phyloP scores from a whole-genome alignment of 208 protist species.

The Plasmodiophora brassicae region DNA sequence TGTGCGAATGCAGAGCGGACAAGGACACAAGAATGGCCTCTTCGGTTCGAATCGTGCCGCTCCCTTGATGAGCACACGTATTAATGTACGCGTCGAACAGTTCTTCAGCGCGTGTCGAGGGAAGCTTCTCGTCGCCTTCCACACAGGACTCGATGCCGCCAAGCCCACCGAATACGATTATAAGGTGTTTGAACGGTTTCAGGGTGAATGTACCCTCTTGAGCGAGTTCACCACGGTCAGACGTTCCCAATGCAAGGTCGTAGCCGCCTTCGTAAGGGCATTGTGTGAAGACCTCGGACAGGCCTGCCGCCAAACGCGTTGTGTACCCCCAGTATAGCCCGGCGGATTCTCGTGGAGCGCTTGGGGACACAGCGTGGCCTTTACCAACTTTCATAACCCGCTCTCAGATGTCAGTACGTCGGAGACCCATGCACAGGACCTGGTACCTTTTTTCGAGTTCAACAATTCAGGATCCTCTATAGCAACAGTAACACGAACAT shows the following conservation, averaged over 20 bases:
- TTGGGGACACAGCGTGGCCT: slow-evolving; percentile 46
- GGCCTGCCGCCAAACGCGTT: slow-evolving; percentile 43
- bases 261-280: slow-evolving; percentile 54
- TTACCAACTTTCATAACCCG: neutral
- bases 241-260: slow-evolving; percentile 50
- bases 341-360: slow-evolving; percentile 43
- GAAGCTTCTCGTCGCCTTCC: slow-evolving; percentile 17
- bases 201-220: slow-evolving; percentile 10
- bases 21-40: slow-evolving; percentile 46
- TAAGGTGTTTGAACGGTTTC: slow-evolving; percentile 38
- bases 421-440: neutral
- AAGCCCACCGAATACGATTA: slow-evolving; percentile 52
- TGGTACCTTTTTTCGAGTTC: neutral
- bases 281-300: slow-evolving; percentile 49
- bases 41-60: slow-evolving; percentile 46
- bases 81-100: slow-evolving; percentile 47
- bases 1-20: slow-evolving; percentile 30
- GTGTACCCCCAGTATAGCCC: slow-evolving; percentile 59
- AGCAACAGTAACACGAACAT: neutral
- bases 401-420: neutral
- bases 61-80: slow-evolving; percentile 36
- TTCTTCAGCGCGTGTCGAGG: neutral
- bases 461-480: neutral
- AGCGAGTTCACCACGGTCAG: slow-evolving; percentile 32
- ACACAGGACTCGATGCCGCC: slow-evolving; percentile 37